Base-by-base conservation (phyloP, 331 rosid species). In the Rhamnella rubrinervis region DNA sequence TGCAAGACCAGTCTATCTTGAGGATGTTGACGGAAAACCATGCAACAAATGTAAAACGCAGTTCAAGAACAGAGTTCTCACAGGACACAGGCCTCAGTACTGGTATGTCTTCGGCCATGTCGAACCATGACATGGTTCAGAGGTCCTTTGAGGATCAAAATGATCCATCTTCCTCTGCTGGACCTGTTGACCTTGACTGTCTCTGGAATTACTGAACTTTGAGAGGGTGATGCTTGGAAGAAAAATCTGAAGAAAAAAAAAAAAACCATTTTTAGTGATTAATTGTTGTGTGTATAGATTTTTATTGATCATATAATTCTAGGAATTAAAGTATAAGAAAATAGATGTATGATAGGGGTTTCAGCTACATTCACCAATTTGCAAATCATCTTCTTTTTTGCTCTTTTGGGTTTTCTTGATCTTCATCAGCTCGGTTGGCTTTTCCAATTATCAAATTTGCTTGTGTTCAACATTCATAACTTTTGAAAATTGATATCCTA, bases 201-300 rank as follows among this genome's bases (percentile, higher is more conserved):
- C 63, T 88, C 21, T 88, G 96, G 96, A 72, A 77, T 77, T 85
- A 75, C 40, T 85, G 75, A 82, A 15, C 59, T 41, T 19, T 63
- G 14, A 21, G 14, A 31, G 68, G 11, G 13, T 6, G 50, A 75
- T 60, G 14, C 68, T 37, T 67, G 38, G 80, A 15, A 49, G 68
- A 31, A 52, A 5, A 17, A 6, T 8, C 2, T 18, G 14, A 39
- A 25, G 26, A 61, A 12, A n/a, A 35, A 35, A 7, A 8, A 15
- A 20, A 4, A 20, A 20, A 18, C 16, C 1, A 53, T 59, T 16
- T 58, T 59, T 20, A 20, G 44, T 55, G 35, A 44, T 4, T 63
- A 59, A 46, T 60, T 68, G 55, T 61, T 46, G 55, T 70, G 26
- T 82, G 50, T 49, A 73, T 25, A 49, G 39, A 46, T 71, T 73